A percentile compares a stretch with the other conserved stretches of the same genome.
These are phyloP conservation scores for Odontarrhena argentea DNA, from an alignment of 345 rosid genomes.

Conservation along the genomic window DNA sequence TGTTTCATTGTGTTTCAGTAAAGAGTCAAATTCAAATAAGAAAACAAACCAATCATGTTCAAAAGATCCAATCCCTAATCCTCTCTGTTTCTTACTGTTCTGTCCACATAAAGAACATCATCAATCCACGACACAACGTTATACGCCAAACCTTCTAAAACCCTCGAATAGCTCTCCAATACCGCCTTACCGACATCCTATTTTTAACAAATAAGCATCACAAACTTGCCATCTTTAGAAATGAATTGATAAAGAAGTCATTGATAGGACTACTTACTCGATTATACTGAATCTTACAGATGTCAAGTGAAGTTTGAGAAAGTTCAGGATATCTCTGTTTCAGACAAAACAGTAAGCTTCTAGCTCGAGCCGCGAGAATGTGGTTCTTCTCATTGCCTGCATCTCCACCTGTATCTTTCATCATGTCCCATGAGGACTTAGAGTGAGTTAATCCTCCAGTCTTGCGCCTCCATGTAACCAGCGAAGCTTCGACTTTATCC, in stretches of 20 bases:
- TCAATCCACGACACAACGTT: slow-evolving; percentile 89
- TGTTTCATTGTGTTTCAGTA: slow-evolving; percentile 6
- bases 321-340: slow-evolving; percentile 90
- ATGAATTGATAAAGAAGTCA: not conserved
- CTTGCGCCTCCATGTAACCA: slow-evolving; percentile 95
- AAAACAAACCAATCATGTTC: no score
- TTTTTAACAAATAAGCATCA: slow-evolving; percentile 3
- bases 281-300: slow-evolving; percentile 87
- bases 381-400: slow-evolving; percentile 73
- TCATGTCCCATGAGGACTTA: slow-evolving; percentile 83
- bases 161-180: slow-evolving; percentile 90
- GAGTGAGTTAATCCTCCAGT: slow-evolving; percentile 72
- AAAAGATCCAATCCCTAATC: slow-evolving; percentile 30
- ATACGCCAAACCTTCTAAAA: slow-evolving; percentile 88
- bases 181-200: slow-evolving; percentile 95
- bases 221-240: not conserved
- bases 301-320: slow-evolving; percentile 89
- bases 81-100: slow-evolving; percentile 52
- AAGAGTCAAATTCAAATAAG: not conserved
- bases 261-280: slow-evolving; percentile 45
- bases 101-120: slow-evolving; percentile 78
- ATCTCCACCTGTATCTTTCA: slow-evolving; percentile 77
- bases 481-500: slow-evolving; percentile 77
- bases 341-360: slow-evolving; percentile 73
- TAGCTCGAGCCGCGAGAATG: slow-evolving; percentile 75